Evolutionary conservation across 1,139 yeast species (phyloP).

Genomic region (Magnusiomyces tetraspermus): DNA sequence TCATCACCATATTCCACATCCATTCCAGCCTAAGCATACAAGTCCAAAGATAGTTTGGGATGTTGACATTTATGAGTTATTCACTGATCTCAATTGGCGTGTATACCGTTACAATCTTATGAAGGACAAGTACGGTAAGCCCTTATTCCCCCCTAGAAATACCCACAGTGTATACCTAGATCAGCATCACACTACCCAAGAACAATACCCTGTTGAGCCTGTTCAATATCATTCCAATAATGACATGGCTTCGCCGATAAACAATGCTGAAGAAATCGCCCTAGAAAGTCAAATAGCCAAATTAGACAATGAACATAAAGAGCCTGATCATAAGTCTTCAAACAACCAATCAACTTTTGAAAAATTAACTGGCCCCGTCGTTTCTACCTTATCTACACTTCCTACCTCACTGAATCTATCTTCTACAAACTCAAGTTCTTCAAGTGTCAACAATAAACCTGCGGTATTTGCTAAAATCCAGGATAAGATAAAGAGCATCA

Average conservation of each 20-base stretch:
- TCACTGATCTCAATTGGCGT: slow-evolving; percentile 60
- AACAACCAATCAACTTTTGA: neutral
- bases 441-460: neutral
- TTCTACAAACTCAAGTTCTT: neutral
- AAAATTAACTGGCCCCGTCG: neutral
- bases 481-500: neutral
- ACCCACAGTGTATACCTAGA: no score
- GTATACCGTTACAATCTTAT: slow-evolving; percentile 55
- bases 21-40: neutral
- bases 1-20: neutral
- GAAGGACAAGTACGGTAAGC: slow-evolving; percentile 43
- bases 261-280: neutral
- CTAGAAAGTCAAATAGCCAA: neutral
- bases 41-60: slow-evolving; percentile 12
- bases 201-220: neutral
- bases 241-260: neutral
- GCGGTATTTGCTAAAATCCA: slow-evolving; percentile 1
- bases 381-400: neutral
- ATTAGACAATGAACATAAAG: neutral
- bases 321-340: neutral
- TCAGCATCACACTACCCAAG: no score
- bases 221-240: neutral
- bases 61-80: slow-evolving; percentile 38
- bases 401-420: neutral
- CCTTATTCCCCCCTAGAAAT: slow-evolving; percentile 50